Evolutionary conservation across 2,329 filamentous ascomycete genomes (phyloP).

Genomic region (Coniochaeta ligniaria): DNA sequence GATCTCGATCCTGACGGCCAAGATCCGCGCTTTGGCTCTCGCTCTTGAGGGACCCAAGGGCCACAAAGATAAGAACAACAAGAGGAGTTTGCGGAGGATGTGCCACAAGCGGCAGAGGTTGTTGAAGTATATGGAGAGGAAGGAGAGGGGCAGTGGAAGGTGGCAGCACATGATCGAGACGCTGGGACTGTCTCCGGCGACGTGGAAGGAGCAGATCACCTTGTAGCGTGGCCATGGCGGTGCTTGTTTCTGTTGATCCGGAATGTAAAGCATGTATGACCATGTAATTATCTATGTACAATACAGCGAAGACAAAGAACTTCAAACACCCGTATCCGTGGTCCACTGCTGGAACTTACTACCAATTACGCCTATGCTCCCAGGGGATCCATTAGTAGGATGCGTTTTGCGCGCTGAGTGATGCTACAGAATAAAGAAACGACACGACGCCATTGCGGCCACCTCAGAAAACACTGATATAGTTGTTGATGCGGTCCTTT

Average conservation of each 20-base stretch:
- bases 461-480: constrained; percentile 88
- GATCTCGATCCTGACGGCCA: constrained; percentile 87
- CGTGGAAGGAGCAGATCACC: constrained; percentile 85
- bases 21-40: constrained; percentile 76
- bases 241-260: constrained; percentile 14
- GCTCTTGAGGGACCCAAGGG: constrained; percentile 61
- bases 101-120: constrained; percentile 87
- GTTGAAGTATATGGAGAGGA: constrained; percentile 76
- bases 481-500: constrained; percentile 97
- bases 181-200: constrained; percentile 78
- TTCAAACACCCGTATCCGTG: neutral
- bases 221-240: constrained; percentile 33
- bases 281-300: constrained; percentile 42
- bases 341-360: neutral
- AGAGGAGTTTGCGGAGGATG: constrained; percentile 77
- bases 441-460: neutral
- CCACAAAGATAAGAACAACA: constrained; percentile 88
- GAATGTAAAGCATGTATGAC: constrained; percentile 29
- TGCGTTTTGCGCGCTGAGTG: neutral
- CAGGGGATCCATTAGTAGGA: neutral
- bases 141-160: constrained; percentile 83
- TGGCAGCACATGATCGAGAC: constrained; percentile 83
- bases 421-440: neutral
- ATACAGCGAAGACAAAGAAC: constrained; percentile 24
- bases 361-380: constrained; percentile 1